Base-by-base conservation (phyloP, 495 filamentous ascomycete genomes). In the Mytilinidion resinicola region DNA sequence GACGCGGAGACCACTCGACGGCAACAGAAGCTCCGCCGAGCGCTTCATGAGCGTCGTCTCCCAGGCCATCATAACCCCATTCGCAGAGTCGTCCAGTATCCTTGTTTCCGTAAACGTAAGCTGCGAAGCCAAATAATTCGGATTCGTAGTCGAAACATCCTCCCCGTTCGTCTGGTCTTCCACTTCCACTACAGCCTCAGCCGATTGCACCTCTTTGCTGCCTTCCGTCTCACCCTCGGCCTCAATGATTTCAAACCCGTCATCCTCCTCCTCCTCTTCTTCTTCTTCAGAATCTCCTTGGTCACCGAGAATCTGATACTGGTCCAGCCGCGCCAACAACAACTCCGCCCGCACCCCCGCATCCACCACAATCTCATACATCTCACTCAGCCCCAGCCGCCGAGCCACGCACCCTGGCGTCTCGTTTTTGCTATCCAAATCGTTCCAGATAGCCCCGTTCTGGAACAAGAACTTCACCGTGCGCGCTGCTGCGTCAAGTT, bases 41-140 rank as follows among this genome's bases (percentile, higher is more conserved):
- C 80, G 78, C 54, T 80, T 78, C 93, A 98, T 98, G 55, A 97
- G 91, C 36, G 84, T 80, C 0, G 85, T 85, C 72, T 98, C 93
- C 93, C 93, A 98, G 30, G 86, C 78, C 93, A 98, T 89, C 93
- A 98, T 98, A 0, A 98, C 90, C 30, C 90, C 90, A 68, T 98
- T 98, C 6, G 80, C 78, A 49, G 85, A 82, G 3, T 77, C 76
- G 62, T 98, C 93, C 0, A 96, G 79, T 9, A 98, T 80, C 34
- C 88, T 84, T 56, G 86, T 83, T 25, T 80, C 76, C 20, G 77
- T 74, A 76, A 95, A 96, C 11, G 80, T 88, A 4, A 97, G 80
- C 9, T 77, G 74, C 0, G 87, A 88, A n/a, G 81, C 74, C 2
- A 98, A 83, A 69, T 96, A 98, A 19, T 81, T 79, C 38, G 81